Evolutionary conservation across 2,329 filamentous ascomycete species (phyloP).

Genomic region (Cordyceps javanica): DNA sequence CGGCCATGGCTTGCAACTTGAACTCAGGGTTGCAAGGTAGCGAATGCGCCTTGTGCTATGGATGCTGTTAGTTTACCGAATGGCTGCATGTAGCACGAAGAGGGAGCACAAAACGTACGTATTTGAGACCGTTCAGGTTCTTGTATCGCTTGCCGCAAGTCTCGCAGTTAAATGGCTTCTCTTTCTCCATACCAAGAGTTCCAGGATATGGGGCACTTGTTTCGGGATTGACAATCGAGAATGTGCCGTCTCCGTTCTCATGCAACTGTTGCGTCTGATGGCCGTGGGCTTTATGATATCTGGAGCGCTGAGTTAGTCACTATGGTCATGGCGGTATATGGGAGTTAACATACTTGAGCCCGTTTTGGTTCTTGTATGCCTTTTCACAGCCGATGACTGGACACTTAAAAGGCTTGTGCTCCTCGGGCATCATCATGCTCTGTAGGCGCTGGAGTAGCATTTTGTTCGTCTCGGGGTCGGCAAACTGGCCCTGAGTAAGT

Average conservation of each 20-base stretch:
- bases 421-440: constrained; percentile 67
- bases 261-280: constrained; percentile 96
- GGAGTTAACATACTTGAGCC: constrained; percentile 69
- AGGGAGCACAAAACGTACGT: constrained; percentile 45
- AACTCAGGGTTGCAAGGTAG: constrained; percentile 84
- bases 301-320: constrained; percentile 28
- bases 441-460: constrained; percentile 51
- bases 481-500: constrained; percentile 68
- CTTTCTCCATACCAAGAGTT: constrained; percentile 98
- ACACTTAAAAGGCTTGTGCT: constrained; percentile 96
- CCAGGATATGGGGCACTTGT: constrained; percentile 92
- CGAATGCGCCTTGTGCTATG: constrained; percentile 70
- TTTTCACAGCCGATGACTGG: constrained; percentile 98
- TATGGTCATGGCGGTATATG: constrained; percentile 1
- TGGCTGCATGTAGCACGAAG: not conserved
- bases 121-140: constrained; percentile 97
- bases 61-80: constrained; percentile 25
- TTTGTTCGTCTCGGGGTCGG: constrained; percentile 67
- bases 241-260: constrained; percentile 94
- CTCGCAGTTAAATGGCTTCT: constrained; percentile 97
- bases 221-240: constrained; percentile 95
- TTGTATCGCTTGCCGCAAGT: constrained; percentile 98
- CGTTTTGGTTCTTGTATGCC: constrained; percentile 99
- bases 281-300: constrained; percentile 73
- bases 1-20: constrained; percentile 39